These are phyloP conservation scores for Cicer cuneatum DNA, from an alignment of 306 rosid species.

Conservation along the genomic window DNA sequence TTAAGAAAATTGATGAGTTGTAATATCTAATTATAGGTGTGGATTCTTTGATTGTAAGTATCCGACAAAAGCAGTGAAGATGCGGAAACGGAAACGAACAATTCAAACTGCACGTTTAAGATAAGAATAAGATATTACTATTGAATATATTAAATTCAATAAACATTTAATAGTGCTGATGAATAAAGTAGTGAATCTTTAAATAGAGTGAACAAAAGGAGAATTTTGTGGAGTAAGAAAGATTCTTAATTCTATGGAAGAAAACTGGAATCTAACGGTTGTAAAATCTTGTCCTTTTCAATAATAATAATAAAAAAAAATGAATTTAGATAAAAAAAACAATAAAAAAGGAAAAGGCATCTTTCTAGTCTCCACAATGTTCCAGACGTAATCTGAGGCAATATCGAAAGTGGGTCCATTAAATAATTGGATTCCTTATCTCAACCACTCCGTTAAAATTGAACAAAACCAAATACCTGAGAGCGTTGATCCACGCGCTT, in stretches of 20 bases:
- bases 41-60: slow-evolving; percentile 69
- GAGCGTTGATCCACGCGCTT: slow-evolving; percentile 45
- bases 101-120: slow-evolving; percentile 55
- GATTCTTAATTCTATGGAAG: slow-evolving; percentile 70
- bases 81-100: slow-evolving; percentile 67
- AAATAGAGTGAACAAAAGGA: not conserved
- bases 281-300: slow-evolving; percentile 61
- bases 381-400: slow-evolving; percentile 58
- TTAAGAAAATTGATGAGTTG: slow-evolving; percentile 7
- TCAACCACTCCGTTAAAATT: slow-evolving; percentile 43
- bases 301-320: slow-evolving; percentile 26
- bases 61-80: slow-evolving; percentile 74
- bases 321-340: not conserved
- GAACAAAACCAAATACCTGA: not conserved
- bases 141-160: slow-evolving; percentile 15
- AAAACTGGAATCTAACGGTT: slow-evolving; percentile 67
- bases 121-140: slow-evolving; percentile 47
- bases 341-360: slow-evolving; percentile 54
- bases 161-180: not conserved
- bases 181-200: slow-evolving; percentile 48
- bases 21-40: not conserved
- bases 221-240: slow-evolving; percentile 53
- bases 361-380: slow-evolving; percentile 48
- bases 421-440: slow-evolving; percentile 68
- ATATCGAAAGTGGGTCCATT: slow-evolving; percentile 56